Conservation (phyloP, 176 grass and related monocot genomes). For the Neostapfia colusana region DNA sequence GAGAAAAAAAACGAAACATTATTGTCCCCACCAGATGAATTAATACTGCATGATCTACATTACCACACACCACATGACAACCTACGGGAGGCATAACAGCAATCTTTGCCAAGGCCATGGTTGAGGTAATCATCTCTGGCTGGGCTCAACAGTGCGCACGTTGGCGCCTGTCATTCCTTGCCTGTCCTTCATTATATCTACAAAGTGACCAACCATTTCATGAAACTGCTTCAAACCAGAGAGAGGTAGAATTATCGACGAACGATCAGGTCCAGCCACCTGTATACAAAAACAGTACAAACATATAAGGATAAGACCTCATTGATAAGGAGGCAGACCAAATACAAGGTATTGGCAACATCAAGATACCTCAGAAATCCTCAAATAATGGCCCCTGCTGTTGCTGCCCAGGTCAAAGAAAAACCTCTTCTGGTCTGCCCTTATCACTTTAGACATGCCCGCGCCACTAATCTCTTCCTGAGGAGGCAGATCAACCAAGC, state of each 20-base stretch:
- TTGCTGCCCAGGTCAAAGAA: conserved; percentile 98
- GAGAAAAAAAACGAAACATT: conserved; percentile 33
- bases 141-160: conserved; percentile 69
- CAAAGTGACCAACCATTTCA: conserved; percentile 98
- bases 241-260: conserved; percentile 91
- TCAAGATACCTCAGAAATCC: conserved; percentile 81
- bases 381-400: conserved; percentile 93
- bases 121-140: conserved; percentile 72
- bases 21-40: conserved; percentile 67
- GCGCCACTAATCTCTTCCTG: conserved; percentile 84
- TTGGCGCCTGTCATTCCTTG: conserved; percentile 81
- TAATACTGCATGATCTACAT: conserved; percentile 59
- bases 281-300: conserved; percentile 39
- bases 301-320: not conserved
- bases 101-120: conserved; percentile 38
- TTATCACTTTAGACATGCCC: conserved; percentile 94
- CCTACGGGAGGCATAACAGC: conserved; percentile 62
- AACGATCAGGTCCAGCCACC: conserved; percentile 94
- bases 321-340: not conserved
- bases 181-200: conserved; percentile 97
- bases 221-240: conserved; percentile 98
- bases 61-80: conserved; percentile 54
- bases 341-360: not conserved
- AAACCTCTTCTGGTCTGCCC: conserved; percentile 97
- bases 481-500: conserved; percentile 72